Base-by-base conservation (phyloP, 345 rosid species). In the Moringa oleifera region DNA sequence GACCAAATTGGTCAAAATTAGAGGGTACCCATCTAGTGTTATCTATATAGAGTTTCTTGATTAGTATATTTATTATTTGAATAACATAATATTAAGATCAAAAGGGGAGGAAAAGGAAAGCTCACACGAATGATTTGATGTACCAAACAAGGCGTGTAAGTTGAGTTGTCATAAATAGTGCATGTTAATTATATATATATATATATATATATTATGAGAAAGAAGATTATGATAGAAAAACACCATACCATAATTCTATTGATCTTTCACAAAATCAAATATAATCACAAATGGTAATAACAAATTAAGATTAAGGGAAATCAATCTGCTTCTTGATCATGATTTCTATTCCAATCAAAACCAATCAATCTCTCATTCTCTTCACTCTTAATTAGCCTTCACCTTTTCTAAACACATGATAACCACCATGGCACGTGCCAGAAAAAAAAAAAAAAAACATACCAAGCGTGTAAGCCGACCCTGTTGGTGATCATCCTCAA, bases 321-420 rank as follows among this genome's bases (percentile, higher is more conserved):
- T 63, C 63, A 71, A 61, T 71, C 8, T 57, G n/a, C n/a, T 66
- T 63, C 41, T 63, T 62, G 23, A 55, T 51, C 54, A 54, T 60
- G 64, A 57, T 53, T 67, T 28, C 76, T 64, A 65, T 65, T 68
- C 60, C 69, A 71, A 61, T 61, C 67, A 65, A 66, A 56, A 60
- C 72, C 49, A 74, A 51, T 56, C 57, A 46, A 55, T 25, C 10
- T 23, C 31, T 24, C 16, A 28, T 18, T 33, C 25, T 25, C 37
- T 7, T 21, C 23, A 45, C 18, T 25, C 33, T 12, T 37, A 36
- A 52, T 49, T 51, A 21, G 45, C 20, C 55, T 2, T 60, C 21
- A 13, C 47, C 63, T 15, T 55, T 12, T 24, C 20, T 1, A 33
- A 25, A 28, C 53, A 4, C 61, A 25, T 25, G 20, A 21, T 10